These are phyloP conservation scores for Hirschioporus abietinus DNA, from an alignment of 768 basidiomycete genomes.

Conservation along the genomic window DNA sequence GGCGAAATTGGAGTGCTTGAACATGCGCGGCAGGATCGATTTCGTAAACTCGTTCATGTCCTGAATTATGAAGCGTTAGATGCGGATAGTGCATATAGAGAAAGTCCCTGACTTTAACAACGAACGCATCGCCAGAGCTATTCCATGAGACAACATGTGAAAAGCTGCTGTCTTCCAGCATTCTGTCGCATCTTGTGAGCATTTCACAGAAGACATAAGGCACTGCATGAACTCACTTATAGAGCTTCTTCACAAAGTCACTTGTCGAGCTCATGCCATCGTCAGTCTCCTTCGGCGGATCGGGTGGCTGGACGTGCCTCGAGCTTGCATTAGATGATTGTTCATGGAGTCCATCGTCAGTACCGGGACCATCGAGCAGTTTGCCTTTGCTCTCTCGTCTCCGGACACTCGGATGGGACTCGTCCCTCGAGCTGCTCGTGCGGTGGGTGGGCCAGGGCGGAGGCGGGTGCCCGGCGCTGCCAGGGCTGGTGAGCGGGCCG, in stretches of 20 bases:
- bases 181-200: slow-evolving; percentile 38
- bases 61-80: slow-evolving; percentile 19
- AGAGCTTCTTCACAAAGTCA: slow-evolving; percentile 93
- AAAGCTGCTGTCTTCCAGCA: slow-evolving; percentile 80
- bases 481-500: not conserved
- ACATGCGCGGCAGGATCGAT: slow-evolving; percentile 40
- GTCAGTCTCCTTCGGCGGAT: slow-evolving; percentile 38
- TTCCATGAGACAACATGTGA: slow-evolving; percentile 78
- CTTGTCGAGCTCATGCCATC: slow-evolving; percentile 83
- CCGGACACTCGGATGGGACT: slow-evolving; percentile 24
- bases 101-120: slow-evolving; percentile 59
- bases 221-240: slow-evolving; percentile 53
- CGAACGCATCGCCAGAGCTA: slow-evolving; percentile 79
- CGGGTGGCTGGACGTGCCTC: slow-evolving; percentile 6
- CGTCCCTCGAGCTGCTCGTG: slow-evolving; percentile 28
- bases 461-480: slow-evolving; percentile 25
- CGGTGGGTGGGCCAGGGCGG: slow-evolving; percentile 30
- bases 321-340: not conserved
- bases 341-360: slow-evolving; percentile 12
- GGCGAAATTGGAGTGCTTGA: slow-evolving; percentile 41
- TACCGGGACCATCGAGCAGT: slow-evolving; percentile 18
- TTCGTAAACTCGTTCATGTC: slow-evolving; percentile 98
- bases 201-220: not conserved
- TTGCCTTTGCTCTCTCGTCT: slow-evolving; percentile 22
- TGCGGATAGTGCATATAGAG: not conserved